Percentiles rank a stretch among this genome's conserved stretches.
Evolutionary conservation across 2,329 filamentous ascomycete species (phyloP).

Genomic region (Fusarium avenaceum): DNA sequence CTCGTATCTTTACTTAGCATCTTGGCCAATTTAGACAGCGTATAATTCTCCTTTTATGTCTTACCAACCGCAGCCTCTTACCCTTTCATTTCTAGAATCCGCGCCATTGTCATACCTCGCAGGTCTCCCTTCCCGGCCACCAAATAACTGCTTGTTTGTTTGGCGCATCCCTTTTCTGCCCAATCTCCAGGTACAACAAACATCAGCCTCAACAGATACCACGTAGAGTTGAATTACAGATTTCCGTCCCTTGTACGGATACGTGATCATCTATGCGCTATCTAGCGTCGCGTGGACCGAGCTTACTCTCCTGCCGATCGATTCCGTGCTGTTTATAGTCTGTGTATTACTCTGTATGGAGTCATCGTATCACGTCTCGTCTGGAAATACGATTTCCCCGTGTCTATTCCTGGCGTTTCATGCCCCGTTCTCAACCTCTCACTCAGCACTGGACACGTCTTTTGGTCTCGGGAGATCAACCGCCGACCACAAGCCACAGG

Average conservation of each 20-base stretch:
- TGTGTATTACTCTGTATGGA: no score
- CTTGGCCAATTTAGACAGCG: slow-evolving; percentile 9
- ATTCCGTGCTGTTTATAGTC: background rate
- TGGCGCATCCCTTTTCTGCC: slow-evolving; percentile 33
- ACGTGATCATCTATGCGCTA: background rate
- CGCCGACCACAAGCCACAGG: slow-evolving; percentile 34
- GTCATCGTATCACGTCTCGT: slow-evolving; percentile 29
- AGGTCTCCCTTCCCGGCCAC: slow-evolving; percentile 32
- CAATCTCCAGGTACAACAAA: slow-evolving; percentile 19
- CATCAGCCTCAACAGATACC: slow-evolving; percentile 15
- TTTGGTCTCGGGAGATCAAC: slow-evolving; percentile 36
- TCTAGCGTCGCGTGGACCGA: slow-evolving; percentile 10
- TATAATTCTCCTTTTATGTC: slow-evolving; percentile 35
- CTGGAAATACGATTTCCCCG: slow-evolving; percentile 20
- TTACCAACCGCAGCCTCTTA: slow-evolving; percentile 40
- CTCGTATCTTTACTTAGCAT: slow-evolving; percentile 33
- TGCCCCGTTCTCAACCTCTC: slow-evolving; percentile 3
- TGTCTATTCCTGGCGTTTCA: slow-evolving; percentile 37
- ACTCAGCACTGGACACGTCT: slow-evolving; percentile 30
- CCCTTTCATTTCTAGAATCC: slow-evolving; percentile 28
- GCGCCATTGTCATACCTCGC: slow-evolving; percentile 39
- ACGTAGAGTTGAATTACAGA: background rate
- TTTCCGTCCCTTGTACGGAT: slow-evolving; percentile 30
- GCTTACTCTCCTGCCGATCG: slow-evolving; percentile 22
- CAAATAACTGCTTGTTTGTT: slow-evolving; percentile 8